phyloP scores from a whole-genome alignment of 2,329 filamentous ascomycete species.

The Monilinia laxa region DNA sequence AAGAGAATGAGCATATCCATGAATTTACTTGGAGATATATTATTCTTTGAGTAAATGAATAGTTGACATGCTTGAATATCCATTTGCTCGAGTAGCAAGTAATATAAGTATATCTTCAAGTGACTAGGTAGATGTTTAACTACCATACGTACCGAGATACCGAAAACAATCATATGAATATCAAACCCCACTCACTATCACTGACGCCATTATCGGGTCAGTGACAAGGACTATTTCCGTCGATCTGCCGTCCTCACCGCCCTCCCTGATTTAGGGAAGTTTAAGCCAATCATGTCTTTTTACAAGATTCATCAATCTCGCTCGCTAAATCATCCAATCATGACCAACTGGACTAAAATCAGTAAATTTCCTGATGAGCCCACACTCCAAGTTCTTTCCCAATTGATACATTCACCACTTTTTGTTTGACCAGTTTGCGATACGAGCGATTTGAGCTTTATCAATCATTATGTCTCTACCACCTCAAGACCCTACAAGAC shows the following conservation, averaged over 20 bases:
- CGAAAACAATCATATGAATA: neutral
- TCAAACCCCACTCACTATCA: neutral
- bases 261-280: neutral
- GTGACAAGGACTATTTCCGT: slow-evolving; percentile 1
- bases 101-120: neutral
- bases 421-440: slow-evolving; percentile 22
- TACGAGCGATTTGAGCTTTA: slow-evolving; percentile 21
- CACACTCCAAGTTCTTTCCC: slow-evolving; percentile 22
- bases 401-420: slow-evolving; percentile 24
- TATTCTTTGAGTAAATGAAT: too few relatives aligned
- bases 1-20: too few relatives aligned
- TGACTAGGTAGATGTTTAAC: too few relatives aligned
- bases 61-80: too few relatives aligned
- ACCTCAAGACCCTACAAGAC: slow-evolving; percentile 32
- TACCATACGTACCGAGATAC: neutral
- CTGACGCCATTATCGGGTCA: slow-evolving; percentile 7
- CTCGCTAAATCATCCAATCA: slow-evolving; percentile 7
- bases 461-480: slow-evolving; percentile 36
- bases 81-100: too few relatives aligned
- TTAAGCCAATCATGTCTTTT: neutral
- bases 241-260: slow-evolving; percentile 5
- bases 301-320: too few relatives aligned
- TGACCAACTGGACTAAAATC: slow-evolving; percentile 9
- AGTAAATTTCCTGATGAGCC: slow-evolving; percentile 23
- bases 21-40: neutral